Percentiles rank a stretch among this genome's conserved stretches.
Conservation (phyloP, 2,329 filamentous ascomycete species). For the Malbranchea zuffiana region DNA sequence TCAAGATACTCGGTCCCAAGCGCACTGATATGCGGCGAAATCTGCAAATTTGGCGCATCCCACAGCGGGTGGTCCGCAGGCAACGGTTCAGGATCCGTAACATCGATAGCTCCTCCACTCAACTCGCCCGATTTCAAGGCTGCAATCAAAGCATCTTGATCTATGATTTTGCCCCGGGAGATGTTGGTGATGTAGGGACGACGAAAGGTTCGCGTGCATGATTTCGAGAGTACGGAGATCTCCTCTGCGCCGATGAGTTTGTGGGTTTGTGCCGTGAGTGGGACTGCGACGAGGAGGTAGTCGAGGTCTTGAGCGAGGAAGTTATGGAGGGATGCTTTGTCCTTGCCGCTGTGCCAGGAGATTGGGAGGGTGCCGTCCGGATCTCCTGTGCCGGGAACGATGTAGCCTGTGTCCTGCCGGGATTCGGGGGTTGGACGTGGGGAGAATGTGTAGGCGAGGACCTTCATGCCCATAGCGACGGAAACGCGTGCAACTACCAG, state of each 20-base stretch:
- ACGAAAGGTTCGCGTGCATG: slow-evolving; percentile 20
- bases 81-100: slow-evolving; percentile 69
- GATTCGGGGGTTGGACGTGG: slow-evolving; percentile 57
- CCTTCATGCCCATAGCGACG: slow-evolving; percentile 56
- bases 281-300: slow-evolving; percentile 46
- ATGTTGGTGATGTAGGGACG: slow-evolving; percentile 61
- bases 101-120: slow-evolving; percentile 61
- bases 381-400: slow-evolving; percentile 56
- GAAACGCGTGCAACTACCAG: slow-evolving; percentile 46
- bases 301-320: slow-evolving; percentile 49
- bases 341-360: slow-evolving; percentile 48
- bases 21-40: slow-evolving; percentile 57
- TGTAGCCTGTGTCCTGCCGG: slow-evolving; percentile 53
- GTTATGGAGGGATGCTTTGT: slow-evolving; percentile 40
- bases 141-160: slow-evolving; percentile 51
- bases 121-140: slow-evolving; percentile 47
- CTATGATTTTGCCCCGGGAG: slow-evolving; percentile 52
- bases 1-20: slow-evolving; percentile 44
- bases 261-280: slow-evolving; percentile 46
- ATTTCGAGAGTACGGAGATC: slow-evolving; percentile 42
- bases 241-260: slow-evolving; percentile 45
- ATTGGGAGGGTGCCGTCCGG: slow-evolving; percentile 44
- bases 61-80: slow-evolving; percentile 58
- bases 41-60: slow-evolving; percentile 56
- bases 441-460: slow-evolving; percentile 31